phyloP scores from a whole-genome alignment of 2,329 filamentous ascomycete species.

The Graphilbum ipis-grandicollis region DNA sequence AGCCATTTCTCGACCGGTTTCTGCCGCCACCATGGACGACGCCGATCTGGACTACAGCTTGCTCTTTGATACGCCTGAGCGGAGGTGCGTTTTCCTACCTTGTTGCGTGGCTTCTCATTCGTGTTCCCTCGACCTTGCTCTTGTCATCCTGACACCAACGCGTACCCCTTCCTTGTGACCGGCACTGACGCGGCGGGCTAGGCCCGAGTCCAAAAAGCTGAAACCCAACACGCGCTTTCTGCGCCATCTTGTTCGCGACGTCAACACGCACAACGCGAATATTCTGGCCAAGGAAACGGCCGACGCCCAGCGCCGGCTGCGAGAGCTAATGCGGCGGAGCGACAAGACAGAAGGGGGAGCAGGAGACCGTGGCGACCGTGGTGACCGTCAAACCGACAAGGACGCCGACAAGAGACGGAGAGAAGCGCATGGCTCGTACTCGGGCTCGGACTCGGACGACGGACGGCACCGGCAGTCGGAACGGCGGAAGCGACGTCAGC shows the following conservation, averaged over 20 bases:
- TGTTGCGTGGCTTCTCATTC: too few species aligned
- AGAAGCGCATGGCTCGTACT: neutral
- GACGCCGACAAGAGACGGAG: neutral
- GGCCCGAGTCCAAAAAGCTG: constrained; percentile 48
- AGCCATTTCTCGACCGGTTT: too few species aligned
- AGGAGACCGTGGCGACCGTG: neutral
- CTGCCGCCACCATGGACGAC: too few species aligned
- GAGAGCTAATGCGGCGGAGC: constrained; percentile 24
- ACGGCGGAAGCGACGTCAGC: neutral
- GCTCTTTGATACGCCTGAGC: neutral
- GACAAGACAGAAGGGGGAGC: neutral
- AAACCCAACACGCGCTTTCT: constrained; percentile 89
- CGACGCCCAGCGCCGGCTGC: constrained; percentile 57
- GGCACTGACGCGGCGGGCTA: constrained; percentile 17
- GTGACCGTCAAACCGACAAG: neutral
- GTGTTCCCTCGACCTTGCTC: too few species aligned
- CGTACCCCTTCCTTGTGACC: too few species aligned
- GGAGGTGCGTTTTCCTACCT: too few species aligned
- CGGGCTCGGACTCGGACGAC: neutral
- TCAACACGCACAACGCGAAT: constrained; percentile 75
- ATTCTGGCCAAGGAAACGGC: constrained; percentile 69
- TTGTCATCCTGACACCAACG: too few species aligned
- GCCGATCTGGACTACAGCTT: neutral
- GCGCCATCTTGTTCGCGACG: constrained; percentile 73
- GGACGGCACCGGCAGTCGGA: neutral